A percentile compares a stretch with the other conserved stretches of the same genome.
These are phyloP conservation scores for Aspergillus ustus DNA, from an alignment of 2,329 filamentous ascomycete genomes.

Conservation along the genomic window DNA sequence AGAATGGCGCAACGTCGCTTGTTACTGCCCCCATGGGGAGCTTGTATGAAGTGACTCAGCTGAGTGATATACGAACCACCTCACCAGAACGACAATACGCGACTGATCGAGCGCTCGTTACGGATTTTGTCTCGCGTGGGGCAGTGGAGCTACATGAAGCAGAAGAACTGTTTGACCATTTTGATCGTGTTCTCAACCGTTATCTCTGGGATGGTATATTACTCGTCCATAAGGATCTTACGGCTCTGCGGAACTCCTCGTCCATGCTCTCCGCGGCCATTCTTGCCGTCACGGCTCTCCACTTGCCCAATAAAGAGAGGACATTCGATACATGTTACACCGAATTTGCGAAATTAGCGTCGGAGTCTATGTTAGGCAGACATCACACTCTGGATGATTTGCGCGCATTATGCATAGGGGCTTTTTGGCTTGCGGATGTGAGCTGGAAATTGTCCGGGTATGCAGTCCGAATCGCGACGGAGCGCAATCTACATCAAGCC, in stretches of 20 bases:
- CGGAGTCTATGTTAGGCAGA: constrained; percentile 57
- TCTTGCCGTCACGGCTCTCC: constrained; percentile 57
- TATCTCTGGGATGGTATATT: constrained; percentile 51
- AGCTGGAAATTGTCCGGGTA: constrained; percentile 53
- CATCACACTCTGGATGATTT: constrained; percentile 58
- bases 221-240: constrained; percentile 52
- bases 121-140: constrained; percentile 58
- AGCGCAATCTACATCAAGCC: constrained; percentile 49
- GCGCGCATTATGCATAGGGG: constrained; percentile 58
- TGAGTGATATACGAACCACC: constrained; percentile 42
- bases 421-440: constrained; percentile 61
- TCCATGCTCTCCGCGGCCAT: constrained; percentile 48
- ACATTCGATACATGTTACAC: constrained; percentile 56
- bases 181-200: constrained; percentile 47
- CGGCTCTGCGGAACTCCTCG: constrained; percentile 53
- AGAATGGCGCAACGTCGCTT: constrained; percentile 40
- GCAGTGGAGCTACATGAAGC: constrained; percentile 50
- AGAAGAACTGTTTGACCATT: constrained; percentile 48
- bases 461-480: constrained; percentile 49
- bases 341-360: constrained; percentile 58
- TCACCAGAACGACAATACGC: constrained; percentile 38
- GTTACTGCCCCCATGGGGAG: constrained; percentile 54
- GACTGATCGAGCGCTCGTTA: constrained; percentile 41
- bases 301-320: constrained; percentile 52
- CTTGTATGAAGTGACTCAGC: constrained; percentile 54